These are phyloP conservation scores for Phanerochaete carnosa DNA, from an alignment of 768 basidiomycete genomes.

Conservation along the genomic window DNA sequence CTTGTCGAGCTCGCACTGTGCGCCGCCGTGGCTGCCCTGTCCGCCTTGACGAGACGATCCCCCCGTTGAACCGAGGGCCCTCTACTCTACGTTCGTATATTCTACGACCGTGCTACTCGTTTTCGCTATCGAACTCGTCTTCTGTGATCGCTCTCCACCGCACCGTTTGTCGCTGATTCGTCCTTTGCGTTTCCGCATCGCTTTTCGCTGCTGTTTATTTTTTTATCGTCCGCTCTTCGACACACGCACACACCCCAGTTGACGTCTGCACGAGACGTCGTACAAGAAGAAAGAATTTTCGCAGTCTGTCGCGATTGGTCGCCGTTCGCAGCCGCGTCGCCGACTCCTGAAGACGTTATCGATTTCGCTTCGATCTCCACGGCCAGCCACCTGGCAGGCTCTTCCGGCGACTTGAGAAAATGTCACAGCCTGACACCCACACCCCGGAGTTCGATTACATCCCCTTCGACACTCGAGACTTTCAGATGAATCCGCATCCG, in stretches of 20 bases:
- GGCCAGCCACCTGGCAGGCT: constrained; percentile 16
- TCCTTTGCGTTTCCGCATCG: constrained; percentile 25
- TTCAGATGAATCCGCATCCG: constrained; percentile 3
- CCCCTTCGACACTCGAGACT: constrained; percentile 17
- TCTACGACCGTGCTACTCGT: constrained; percentile 23
- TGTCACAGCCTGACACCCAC: constrained; percentile 27
- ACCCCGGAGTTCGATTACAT: constrained; percentile 21
- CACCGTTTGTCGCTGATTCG: constrained; percentile 27
- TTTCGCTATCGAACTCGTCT: constrained; percentile 29
- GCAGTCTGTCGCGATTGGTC: too few relatives aligned
- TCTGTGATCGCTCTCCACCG: constrained; percentile 30
- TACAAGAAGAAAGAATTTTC: neutral
- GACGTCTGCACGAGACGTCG: neutral
- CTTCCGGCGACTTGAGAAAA: constrained; percentile 8
- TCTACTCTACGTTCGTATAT: constrained; percentile 15
- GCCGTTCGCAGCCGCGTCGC: constrained; percentile 1
- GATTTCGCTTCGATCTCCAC: constrained; percentile 15
- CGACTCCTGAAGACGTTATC: constrained; percentile 13
- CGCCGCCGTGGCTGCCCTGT: neutral
- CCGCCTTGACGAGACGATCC: constrained; percentile 5
- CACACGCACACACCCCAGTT: neutral
- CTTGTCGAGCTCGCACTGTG: neutral
- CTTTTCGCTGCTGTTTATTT: constrained; percentile 25
- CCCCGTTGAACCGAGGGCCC: constrained; percentile 11
- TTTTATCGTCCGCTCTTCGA: constrained; percentile 17